These are phyloP conservation scores for Cylindrodendrum hubeiense DNA, from an alignment of 2,329 filamentous ascomycete genomes.

Conservation along the genomic window DNA sequence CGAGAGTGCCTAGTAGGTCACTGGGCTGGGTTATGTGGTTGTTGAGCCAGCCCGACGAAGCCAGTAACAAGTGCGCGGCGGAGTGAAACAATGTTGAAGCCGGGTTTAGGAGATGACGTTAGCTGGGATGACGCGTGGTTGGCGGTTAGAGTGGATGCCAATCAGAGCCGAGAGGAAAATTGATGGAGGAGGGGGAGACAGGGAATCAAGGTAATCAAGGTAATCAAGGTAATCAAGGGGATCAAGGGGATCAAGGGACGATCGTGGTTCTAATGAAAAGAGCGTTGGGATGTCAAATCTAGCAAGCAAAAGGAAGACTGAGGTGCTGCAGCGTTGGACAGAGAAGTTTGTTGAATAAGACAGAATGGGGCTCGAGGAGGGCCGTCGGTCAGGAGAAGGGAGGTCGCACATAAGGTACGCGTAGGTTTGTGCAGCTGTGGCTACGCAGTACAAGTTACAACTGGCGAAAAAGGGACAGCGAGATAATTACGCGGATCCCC, in stretches of 20 bases:
- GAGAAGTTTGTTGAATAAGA: not conserved
- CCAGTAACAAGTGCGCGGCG: not conserved
- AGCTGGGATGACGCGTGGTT: slow-evolving; percentile 1
- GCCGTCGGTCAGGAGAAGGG: not conserved
- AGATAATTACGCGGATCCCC: slow-evolving; percentile 1
- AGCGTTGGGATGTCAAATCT: not conserved
- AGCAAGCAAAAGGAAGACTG: not conserved
- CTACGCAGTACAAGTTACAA: not conserved
- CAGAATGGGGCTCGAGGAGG: not conserved
- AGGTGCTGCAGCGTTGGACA: not conserved
- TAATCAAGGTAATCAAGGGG: no score
- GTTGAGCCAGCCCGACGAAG: not conserved
- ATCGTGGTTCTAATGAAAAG: not conserved
- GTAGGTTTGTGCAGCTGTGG: not conserved
- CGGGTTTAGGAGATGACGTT: not conserved
- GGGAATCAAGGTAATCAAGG: not conserved
- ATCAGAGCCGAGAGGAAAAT: not conserved
- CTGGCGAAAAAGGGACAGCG: not conserved
- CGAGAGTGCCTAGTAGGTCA: not conserved
- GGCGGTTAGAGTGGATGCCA: not conserved
- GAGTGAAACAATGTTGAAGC: slow-evolving; percentile 1
- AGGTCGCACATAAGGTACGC: not conserved
- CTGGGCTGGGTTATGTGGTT: not conserved
- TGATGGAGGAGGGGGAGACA: not conserved
- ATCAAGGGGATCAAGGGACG: no score